A percentile compares a stretch with the other conserved stretches of the same genome.
Evolutionary conservation across 371 early-diverging fungal genomes (phyloP).

Genomic region (Syncephalastrum sp.): DNA sequence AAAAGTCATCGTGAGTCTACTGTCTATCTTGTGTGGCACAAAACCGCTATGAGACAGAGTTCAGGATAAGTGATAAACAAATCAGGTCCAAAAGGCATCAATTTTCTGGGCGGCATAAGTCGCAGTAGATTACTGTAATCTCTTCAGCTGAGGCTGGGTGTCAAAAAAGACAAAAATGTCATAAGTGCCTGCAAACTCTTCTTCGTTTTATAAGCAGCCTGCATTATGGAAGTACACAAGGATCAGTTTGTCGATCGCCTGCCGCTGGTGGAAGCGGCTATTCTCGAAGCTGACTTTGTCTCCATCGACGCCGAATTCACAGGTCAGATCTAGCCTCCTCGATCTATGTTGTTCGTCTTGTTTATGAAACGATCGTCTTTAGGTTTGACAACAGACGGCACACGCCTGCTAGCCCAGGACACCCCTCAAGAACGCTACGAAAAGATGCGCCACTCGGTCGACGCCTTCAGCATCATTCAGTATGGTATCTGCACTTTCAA

Average conservation of each 20-base stretch:
- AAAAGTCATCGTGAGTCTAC: too few species aligned
- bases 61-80: too few species aligned
- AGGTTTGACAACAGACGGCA: conserved; percentile 29
- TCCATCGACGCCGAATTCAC: conserved; percentile 87
- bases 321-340: conserved; percentile 38
- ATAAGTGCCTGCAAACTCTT: too few species aligned
- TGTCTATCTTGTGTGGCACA: too few species aligned
- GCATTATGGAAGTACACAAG: conserved; percentile 72
- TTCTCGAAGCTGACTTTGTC: conserved; percentile 71
- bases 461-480: conserved; percentile 67
- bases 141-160: too few species aligned
- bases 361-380: background rate
- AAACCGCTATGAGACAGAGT: too few species aligned
- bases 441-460: conserved; percentile 52
- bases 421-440: conserved; percentile 57
- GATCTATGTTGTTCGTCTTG: background rate
- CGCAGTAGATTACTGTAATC: too few species aligned
- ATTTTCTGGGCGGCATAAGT: too few species aligned
- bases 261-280: conserved; percentile 57
- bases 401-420: conserved; percentile 31
- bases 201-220: too few species aligned
- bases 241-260: conserved; percentile 60
- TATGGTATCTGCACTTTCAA: conserved; percentile 80
- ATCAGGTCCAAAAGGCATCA: too few species aligned
- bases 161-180: too few species aligned